Evolutionary conservation across 768 basidiomycete genomes (phyloP).

Genomic region (Hygrocybe coccinea): DNA sequence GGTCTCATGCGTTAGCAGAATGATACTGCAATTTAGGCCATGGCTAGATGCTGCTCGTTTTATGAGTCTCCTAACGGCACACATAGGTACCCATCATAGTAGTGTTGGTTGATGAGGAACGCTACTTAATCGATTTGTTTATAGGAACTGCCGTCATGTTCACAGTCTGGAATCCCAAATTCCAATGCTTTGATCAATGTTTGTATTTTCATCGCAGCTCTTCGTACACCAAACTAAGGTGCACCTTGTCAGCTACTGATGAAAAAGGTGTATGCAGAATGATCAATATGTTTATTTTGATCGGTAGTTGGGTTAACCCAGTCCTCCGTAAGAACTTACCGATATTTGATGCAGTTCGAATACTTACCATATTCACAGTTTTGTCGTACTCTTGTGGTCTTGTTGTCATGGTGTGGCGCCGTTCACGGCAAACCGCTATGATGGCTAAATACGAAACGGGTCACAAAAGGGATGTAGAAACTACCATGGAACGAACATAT

Average conservation of each 20-base stretch:
- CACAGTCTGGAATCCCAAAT: conserved; percentile 38
- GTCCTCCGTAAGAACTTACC: conserved; percentile 38
- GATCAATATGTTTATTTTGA: conserved; percentile 44
- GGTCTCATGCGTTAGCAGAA: conserved; percentile 26
- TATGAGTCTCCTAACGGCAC: conserved; percentile 39
- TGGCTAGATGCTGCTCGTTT: conserved; percentile 55
- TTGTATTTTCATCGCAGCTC: conserved; percentile 3
- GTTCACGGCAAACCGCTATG: conserved; percentile 16
- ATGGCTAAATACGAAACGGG: neutral
- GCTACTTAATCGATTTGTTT: neutral
- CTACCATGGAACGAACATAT: neutral
- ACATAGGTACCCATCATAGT: conserved; percentile 42
- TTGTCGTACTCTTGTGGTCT: conserved; percentile 23
- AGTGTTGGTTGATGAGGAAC: neutral
- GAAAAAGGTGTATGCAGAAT: conserved; percentile 44
- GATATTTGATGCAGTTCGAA: neutral
- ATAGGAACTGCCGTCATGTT: conserved; percentile 43
- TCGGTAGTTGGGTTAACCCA: conserved; percentile 53
- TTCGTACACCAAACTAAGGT: neutral
- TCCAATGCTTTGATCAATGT: conserved; percentile 44
- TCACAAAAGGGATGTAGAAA: neutral
- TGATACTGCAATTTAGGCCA: conserved; percentile 43
- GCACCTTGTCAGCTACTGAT: conserved; percentile 30
- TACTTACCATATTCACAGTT: conserved; percentile 1
- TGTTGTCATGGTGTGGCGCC: conserved; percentile 33